Percentiles rank a stretch among this genome's conserved stretches.
Conservation (phyloP, 75 land plant genomes). For the Cunninghamia lanceolata region DNA sequence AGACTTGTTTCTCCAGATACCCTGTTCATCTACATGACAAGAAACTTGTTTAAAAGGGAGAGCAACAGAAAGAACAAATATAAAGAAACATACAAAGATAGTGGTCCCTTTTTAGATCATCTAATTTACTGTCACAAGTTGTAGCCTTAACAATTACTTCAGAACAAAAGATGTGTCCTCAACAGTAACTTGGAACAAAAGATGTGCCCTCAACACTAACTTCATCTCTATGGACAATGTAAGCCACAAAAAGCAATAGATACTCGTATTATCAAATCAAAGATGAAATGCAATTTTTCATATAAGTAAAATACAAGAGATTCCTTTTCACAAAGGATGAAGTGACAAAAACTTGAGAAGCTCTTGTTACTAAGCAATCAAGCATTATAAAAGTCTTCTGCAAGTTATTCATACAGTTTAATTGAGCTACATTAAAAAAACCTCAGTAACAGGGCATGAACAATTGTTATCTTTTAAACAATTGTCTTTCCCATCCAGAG, state of each 20-base stretch:
- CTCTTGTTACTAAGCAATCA: not conserved
- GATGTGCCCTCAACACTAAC: not conserved
- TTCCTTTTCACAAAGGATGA: not conserved
- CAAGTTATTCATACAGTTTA: not conserved
- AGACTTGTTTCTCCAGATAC: constrained; percentile 54
- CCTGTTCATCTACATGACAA: constrained; percentile 57
- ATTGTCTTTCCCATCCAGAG: not conserved
- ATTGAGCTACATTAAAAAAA: not conserved
- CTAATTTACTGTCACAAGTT: not conserved
- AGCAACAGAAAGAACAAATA: not conserved
- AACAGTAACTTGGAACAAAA: not conserved
- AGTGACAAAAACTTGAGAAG: too few species aligned
- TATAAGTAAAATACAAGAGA: too few species aligned
- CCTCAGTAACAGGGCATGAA: not conserved
- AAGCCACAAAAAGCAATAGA: not conserved
- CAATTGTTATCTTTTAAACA: not conserved
- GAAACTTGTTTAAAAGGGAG: not conserved
- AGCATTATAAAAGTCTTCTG: not conserved
- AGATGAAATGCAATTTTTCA: not conserved
- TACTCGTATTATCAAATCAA: too few species aligned
- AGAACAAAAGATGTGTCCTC: not conserved
- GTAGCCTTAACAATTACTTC: not conserved
- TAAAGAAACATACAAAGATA: not conserved
- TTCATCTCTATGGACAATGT: not conserved
- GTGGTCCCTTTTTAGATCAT: not conserved